These are phyloP conservation scores for Parsonsia alboflavescens DNA, from an alignment of 257 asterid genomes.

Conservation along the genomic window DNA sequence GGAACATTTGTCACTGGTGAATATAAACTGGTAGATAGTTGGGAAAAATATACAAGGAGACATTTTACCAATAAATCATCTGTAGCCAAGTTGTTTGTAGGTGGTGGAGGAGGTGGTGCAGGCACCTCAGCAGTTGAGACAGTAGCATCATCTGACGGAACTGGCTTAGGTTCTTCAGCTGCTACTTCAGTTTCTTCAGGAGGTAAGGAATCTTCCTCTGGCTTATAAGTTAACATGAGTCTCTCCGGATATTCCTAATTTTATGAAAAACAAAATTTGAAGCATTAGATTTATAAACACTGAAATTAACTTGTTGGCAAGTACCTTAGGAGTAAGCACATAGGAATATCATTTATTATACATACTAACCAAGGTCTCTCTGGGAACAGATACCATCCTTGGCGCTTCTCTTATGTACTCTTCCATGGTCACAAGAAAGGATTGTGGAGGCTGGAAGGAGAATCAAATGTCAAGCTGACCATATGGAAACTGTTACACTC, in stretches of 20 bases:
- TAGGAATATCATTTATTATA: not conserved
- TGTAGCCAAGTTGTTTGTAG: constrained; percentile 43
- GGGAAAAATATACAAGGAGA: not conserved
- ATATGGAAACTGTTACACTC: not conserved
- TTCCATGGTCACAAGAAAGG: constrained; percentile 54
- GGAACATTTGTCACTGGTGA: constrained; percentile 2
- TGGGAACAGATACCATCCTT: constrained; percentile 44
- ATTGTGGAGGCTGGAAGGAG: constrained; percentile 47
- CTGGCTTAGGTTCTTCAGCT: constrained; percentile 44
- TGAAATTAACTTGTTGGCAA: not conserved
- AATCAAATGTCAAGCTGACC: constrained; percentile 13
- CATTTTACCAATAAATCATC: constrained; percentile 76
- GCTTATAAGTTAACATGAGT: constrained; percentile 90
- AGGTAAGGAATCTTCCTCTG: constrained; percentile 61
- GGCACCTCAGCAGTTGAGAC: constrained; percentile 41
- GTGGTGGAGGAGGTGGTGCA: constrained; percentile 40
- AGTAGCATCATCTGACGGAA: constrained; percentile 41
- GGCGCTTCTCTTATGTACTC: constrained; percentile 55
- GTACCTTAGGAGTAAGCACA: not conserved
- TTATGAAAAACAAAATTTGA: not conserved
- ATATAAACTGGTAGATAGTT: constrained; percentile 3
- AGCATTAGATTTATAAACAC: not conserved
- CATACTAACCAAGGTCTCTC: constrained; percentile 38
- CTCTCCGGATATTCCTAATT: constrained; percentile 90
- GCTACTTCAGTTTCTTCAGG: constrained; percentile 50